Conservation (phyloP, 305 asterid species). For the Coffea humblotiana region DNA sequence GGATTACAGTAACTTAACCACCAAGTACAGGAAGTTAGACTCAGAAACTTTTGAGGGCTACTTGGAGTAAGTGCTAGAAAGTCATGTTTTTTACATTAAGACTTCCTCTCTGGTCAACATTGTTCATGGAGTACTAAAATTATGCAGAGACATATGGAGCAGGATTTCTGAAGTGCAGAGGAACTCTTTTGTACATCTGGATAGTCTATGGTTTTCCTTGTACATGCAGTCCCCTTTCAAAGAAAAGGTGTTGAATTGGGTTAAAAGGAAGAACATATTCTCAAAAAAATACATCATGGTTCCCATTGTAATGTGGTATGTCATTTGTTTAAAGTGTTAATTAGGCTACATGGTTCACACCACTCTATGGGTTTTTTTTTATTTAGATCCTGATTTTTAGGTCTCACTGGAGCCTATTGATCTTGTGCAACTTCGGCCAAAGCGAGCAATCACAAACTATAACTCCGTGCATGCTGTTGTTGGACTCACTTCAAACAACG, state of each 20-base stretch:
- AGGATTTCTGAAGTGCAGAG: constrained; percentile 43
- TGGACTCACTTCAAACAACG: constrained; percentile 55
- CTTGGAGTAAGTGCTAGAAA: constrained; percentile 33
- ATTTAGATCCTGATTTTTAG: constrained; percentile 28
- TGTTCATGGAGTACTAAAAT: background rate
- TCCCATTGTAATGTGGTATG: constrained; percentile 40
- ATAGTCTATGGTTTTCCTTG: constrained; percentile 48
- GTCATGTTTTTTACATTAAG: background rate
- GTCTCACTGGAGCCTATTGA: constrained; percentile 61
- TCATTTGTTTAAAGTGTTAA: background rate
- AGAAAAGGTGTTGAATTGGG: constrained; percentile 38
- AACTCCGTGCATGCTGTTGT: constrained; percentile 58
- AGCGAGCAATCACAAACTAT: constrained; percentile 24
- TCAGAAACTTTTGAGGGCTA: constrained; percentile 32
- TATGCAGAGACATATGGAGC: constrained; percentile 49
- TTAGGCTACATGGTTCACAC: background rate
- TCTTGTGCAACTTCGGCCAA: constrained; percentile 54
- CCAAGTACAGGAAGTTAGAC: constrained; percentile 38
- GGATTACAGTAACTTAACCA: constrained; percentile 9
- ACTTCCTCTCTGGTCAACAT: background rate
- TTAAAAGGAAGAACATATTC: constrained; percentile 38
- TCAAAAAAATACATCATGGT: constrained; percentile 41
- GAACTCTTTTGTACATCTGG: constrained; percentile 39
- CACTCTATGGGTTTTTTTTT: background rate
- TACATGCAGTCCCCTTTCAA: constrained; percentile 8